Base-by-base conservation (phyloP, 176 grass and related monocot species). In the Triticum timopheevii region DNA sequence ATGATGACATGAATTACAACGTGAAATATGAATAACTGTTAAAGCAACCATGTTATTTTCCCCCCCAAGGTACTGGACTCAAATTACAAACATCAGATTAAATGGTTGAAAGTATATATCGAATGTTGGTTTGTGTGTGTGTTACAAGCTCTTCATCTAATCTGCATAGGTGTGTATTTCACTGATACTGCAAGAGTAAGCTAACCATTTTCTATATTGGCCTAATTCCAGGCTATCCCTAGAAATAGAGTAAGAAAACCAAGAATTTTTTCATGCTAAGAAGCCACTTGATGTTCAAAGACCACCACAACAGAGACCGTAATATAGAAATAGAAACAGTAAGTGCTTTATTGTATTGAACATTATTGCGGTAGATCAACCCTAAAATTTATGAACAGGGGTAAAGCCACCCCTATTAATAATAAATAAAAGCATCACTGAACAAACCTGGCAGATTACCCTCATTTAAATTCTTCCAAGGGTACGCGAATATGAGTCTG, bases 401-500 rank as follows among this genome's bases (percentile, higher is more conserved):
- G 62, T 31, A 59, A 79, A 85, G 24, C 5, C 47, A 2, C 66
- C 34, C 31, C 47, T 78, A 59, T 59, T 59, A 59, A 22, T 45
- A 44, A 22, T 13, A 85, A 67, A 82, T 34, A 31, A 78, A 84
- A 84, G 77, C 61, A 31, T 49, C 10, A 84, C 69, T 66, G 35
- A 73, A 91, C 87, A 47, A 87, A 98, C 97, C 94, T 96, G 90
- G 76, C 11, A 86, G 77, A 66, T 83, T 87, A 88, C 89, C 89
- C 83, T 93, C 92, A 78, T 75, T 85, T 74, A 93, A 82, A 74
- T 88, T 96, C 77, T 91, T 94, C 89, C 90, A 96, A 42, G 97
- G 97, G 64, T 99, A 99, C 45, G 92, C 84, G 72, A 86, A 87
- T 75, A 99, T 90, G 38, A 99, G 92, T 49, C 87, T 92, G 62